A percentile compares a stretch with the other conserved stretches of the same genome.
phyloP scores from a whole-genome alignment of 768 basidiomycete species.

The Porphyrellus cyaneotinctus region DNA sequence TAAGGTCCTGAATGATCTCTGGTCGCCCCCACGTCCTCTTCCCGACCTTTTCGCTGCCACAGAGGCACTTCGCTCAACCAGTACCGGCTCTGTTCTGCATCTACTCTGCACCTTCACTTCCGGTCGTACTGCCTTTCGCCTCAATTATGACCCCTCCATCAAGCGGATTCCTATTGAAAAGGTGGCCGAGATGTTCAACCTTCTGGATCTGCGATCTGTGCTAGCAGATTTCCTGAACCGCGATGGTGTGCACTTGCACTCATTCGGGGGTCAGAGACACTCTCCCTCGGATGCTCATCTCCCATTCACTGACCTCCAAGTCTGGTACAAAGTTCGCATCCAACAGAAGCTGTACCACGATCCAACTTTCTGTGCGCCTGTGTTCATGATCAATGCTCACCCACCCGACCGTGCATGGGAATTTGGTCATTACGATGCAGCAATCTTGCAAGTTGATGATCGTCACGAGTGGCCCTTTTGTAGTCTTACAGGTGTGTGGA shows the following conservation, averaged over 20 bases:
- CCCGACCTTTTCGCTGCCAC: background rate
- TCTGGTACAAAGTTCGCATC: background rate
- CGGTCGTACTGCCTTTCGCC: background rate
- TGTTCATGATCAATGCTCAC: too few relatives aligned
- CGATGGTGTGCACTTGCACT: background rate
- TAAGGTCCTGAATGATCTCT: too few relatives aligned
- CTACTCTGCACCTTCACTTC: background rate
- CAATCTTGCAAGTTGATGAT: background rate
- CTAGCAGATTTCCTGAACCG: background rate
- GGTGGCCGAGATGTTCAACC: background rate
- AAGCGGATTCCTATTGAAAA: background rate
- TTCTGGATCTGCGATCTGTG: background rate
- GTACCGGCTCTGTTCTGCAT: background rate
- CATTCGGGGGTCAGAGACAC: background rate
- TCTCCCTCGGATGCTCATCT: background rate
- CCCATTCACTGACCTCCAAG: too few relatives aligned
- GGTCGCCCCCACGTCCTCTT: too few relatives aligned
- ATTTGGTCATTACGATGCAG: background rate
- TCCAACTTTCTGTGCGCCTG: too few relatives aligned
- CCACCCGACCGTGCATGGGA: too few relatives aligned
- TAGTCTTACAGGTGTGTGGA: too few relatives aligned
- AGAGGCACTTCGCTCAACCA: background rate
- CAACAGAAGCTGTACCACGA: background rate
- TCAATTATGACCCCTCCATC: background rate
- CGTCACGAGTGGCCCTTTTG: background rate